Evolutionary conservation across 352 stramenopile genomes (phyloP), one percentile per base, ranked within the genome.

Genomic region (Globisporangium abappressorium): DNA sequence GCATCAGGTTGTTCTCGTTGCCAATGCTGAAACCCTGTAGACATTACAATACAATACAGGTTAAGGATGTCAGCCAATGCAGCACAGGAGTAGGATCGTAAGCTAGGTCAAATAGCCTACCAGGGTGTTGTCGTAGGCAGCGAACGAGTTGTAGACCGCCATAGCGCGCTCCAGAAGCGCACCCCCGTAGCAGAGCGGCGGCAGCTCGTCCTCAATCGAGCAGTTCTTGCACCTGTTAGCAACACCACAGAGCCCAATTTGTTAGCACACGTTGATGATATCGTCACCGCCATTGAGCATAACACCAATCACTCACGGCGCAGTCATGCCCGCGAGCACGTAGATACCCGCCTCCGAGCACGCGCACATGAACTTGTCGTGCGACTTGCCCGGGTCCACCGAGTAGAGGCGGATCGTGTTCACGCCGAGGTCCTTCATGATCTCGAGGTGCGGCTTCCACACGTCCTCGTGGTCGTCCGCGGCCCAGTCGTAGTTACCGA

Each of bases 311-410:
- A 51, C 43, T 51, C 79, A 72, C 54, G 77, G 69, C n/a, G 79
- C 79, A 28, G 75, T 70, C 74, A 87, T 82, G 65, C 77, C 79
- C 8, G 85, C 64, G 55, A 87, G 70, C 46, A 81, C 79, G 72
- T 87, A 87, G 60, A 87, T 85, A 49, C 79, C 79, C 2, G 76
- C 79, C 30, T 79, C 53, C 36, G 79, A 70, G 57, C 79, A 68
- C 57, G 79, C 81, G 64, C 83, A 92, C 85, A 94, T 94, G 57
- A 94, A 94, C 68, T 79, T 80, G 75, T 91, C 82, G 66, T 94
- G 84, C 38, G 77, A 75, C 62, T 82, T 70, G 49, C 56, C 66
- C 26, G 84, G 80, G 71, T 94, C 81, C 7, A 94, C 79, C 26
- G 74, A 77, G 70, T 94, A 92, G 11, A 94, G 65, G 14, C 84